phyloP scores from a whole-genome alignment of 1,284 basidiomycete genomes.

The Ustilago curta region DNA sequence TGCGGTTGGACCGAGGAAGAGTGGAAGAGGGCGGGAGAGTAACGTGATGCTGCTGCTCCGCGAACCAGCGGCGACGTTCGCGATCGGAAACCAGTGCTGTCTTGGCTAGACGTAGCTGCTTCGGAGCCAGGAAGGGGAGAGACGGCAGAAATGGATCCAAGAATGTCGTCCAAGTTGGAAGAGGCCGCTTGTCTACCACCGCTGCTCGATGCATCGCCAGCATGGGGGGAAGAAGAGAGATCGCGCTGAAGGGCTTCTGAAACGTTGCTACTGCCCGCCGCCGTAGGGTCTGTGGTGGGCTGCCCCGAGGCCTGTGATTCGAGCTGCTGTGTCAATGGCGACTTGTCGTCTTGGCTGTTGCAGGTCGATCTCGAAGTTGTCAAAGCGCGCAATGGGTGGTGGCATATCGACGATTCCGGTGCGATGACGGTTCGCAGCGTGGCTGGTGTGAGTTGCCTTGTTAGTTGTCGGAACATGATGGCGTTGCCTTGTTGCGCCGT shows the following conservation, averaged over 20 bases:
- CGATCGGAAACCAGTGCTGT: conserved; percentile 11
- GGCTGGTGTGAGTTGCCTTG: conserved; percentile 7
- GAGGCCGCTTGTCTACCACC: conserved; percentile 24
- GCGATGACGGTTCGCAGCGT: conserved; percentile 13
- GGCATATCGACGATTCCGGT: conserved; percentile 9
- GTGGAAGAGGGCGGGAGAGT: conserved; percentile 22
- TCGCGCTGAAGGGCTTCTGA: conserved; percentile 34
- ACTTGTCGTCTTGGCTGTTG: conserved; percentile 28
- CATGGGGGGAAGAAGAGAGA: conserved; percentile 14
- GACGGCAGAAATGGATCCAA: conserved; percentile 37
- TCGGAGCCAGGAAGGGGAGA: conserved; percentile 28
- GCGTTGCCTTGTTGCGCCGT: background rate
- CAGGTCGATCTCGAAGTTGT: conserved; percentile 12
- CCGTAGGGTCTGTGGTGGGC: conserved; percentile 28
- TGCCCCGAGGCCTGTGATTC: conserved; percentile 32
- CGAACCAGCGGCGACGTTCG: conserved; percentile 16
- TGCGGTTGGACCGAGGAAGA: conserved; percentile 45
- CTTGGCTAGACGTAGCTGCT: background rate
- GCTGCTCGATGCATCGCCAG: conserved; percentile 6
- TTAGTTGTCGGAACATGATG: conserved; percentile 26
- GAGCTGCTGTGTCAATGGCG: conserved; percentile 28
- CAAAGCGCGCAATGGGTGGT: conserved; percentile 13
- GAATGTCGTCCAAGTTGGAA: conserved; percentile 45
- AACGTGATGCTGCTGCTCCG: conserved; percentile 23
- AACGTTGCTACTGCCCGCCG: conserved; percentile 33